Conservation (phyloP, 2,329 filamentous ascomycete genomes). For the Botrytis tulipae region DNA sequence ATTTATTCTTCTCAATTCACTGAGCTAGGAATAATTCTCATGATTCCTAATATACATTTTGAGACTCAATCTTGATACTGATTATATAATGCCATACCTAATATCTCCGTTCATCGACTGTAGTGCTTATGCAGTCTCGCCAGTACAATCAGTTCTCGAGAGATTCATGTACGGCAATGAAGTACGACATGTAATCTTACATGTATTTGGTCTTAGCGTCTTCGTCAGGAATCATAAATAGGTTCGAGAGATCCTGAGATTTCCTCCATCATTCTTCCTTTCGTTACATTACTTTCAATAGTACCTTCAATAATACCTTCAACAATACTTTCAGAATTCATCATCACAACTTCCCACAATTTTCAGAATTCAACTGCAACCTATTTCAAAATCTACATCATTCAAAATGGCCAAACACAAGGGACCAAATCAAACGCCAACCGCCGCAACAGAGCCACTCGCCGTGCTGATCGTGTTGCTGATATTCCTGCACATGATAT, state of each 20-base stretch:
- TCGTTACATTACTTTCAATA: neutral
- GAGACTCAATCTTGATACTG: too few species aligned
- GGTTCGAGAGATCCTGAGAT: neutral
- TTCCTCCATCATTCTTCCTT: neutral
- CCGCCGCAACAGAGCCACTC: too few species aligned
- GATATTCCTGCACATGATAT: too few species aligned
- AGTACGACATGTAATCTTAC: neutral
- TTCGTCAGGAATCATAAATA: neutral
- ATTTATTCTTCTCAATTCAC: neutral
- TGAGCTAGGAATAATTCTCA: rapidly evolving
- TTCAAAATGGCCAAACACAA: too few species aligned
- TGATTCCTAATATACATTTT: neutral
- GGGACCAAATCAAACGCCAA: too few species aligned
- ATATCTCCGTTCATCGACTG: neutral
- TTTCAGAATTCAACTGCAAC: too few species aligned
- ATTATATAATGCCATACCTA: neutral
- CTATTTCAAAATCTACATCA: too few species aligned
- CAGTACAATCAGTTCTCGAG: neutral
- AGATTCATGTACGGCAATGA: neutral
- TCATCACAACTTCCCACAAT: too few species aligned
- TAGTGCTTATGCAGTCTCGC: rapidly evolving
- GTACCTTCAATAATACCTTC: too few species aligned
- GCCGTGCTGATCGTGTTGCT: too few species aligned
- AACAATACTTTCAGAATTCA: too few species aligned
- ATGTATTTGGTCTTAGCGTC: neutral